phyloP scores from a whole-genome alignment of 2,329 filamentous ascomycete genomes.

The Endothia cerciana region DNA sequence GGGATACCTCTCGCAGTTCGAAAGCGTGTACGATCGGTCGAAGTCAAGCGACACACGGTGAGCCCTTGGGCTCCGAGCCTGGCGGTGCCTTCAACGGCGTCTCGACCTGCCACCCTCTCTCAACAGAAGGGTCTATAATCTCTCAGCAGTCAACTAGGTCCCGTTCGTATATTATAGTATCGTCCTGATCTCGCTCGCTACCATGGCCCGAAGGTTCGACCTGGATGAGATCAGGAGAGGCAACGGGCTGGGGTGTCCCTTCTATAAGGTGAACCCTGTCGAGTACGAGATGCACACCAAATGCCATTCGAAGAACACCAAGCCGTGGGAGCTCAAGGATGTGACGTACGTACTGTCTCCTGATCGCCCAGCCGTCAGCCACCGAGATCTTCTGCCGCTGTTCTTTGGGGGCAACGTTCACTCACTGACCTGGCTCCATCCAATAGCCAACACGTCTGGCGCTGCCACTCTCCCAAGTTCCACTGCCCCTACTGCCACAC shows the following conservation, averaged over 20 bases:
- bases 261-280: not conserved
- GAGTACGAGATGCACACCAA: not conserved
- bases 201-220: not conserved
- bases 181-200: too few relatives aligned
- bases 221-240: not conserved
- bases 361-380: not conserved
- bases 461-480: not conserved
- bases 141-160: not conserved
- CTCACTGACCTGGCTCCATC: constrained; percentile 1
- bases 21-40: not conserved
- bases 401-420: not conserved
- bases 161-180: not conserved
- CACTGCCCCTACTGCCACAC: not conserved
- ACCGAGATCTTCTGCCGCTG: not conserved
- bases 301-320: not conserved
- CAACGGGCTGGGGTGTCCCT: constrained; percentile 13
- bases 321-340: not conserved
- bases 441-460: constrained; percentile 10
- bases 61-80: not conserved
- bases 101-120: not conserved
- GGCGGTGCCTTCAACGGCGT: not conserved
- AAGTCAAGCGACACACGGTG: not conserved
- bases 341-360: not conserved
- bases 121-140: not conserved
- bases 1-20: constrained; percentile 9